Evolutionary conservation across 495 filamentous ascomycete species (phyloP).

Genomic region (Aspergillus kassunensis): DNA sequence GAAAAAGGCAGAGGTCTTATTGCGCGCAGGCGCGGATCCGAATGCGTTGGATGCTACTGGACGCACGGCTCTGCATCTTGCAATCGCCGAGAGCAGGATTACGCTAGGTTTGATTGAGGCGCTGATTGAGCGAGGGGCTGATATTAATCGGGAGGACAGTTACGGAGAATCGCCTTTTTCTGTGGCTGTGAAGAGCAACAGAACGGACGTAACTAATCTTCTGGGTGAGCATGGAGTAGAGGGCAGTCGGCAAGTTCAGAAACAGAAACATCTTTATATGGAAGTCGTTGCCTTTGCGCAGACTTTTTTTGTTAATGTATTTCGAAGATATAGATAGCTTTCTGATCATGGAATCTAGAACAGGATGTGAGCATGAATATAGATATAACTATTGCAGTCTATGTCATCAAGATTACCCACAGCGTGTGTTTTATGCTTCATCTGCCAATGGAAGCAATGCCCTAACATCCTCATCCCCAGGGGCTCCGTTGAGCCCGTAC

Average conservation of each 20-base stretch:
- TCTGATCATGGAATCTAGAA: no score
- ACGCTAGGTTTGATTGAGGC: not conserved
- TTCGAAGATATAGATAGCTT: no score
- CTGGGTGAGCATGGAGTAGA: not conserved
- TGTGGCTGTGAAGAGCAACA: not conserved
- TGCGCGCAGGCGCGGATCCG: not conserved
- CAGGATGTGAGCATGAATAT: no score
- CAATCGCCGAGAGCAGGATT: not conserved
- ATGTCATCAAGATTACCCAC: no score
- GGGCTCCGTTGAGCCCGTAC: not conserved
- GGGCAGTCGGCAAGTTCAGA: no score
- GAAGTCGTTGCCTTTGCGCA: no score
- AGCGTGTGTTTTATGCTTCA: no score
- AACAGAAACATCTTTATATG: no score
- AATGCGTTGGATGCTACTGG: not conserved
- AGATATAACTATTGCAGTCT: no score
- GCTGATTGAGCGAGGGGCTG: not conserved
- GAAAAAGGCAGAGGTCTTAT: not conserved
- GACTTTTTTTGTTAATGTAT: no score
- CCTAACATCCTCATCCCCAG: no score
- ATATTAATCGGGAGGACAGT: not conserved
- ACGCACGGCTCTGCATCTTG: not conserved
- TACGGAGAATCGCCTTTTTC: not conserved
- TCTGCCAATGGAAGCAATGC: no score
- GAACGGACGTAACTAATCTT: not conserved